Percentiles rank a stretch among this genome's conserved stretches.
Evolutionary conservation across 371 early-diverging fungal species (phyloP).

Genomic region (Mucor saturninus): DNA sequence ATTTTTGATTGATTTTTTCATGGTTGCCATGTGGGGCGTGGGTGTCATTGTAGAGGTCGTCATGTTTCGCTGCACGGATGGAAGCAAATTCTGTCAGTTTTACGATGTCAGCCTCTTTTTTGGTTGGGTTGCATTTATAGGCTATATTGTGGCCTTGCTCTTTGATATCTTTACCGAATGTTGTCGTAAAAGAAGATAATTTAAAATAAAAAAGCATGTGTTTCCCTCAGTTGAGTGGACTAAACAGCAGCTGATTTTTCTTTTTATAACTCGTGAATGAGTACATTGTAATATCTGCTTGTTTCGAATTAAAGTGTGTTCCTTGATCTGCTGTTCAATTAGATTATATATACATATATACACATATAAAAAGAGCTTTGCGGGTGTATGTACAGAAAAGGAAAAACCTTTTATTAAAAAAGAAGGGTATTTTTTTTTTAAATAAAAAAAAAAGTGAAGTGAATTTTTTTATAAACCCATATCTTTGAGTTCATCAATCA

Average conservation of each 20-base stretch:
- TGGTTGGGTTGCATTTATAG: conserved; percentile 50
- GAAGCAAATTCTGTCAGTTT: conserved; percentile 53
- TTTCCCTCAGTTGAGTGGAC: no score
- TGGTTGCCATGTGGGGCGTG: conserved; percentile 55
- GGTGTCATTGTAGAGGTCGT: conserved; percentile 57
- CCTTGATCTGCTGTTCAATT: no score
- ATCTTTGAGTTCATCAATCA: conserved; percentile 31
- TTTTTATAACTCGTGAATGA: no score
- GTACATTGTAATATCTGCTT: no score
- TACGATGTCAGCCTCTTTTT: conserved; percentile 63
- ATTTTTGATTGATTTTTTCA: conserved; percentile 46
- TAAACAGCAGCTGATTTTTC: no score
- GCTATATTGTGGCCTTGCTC: conserved; percentile 41
- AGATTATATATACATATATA: no score
- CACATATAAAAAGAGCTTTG: no score
- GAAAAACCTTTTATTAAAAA: not conserved
- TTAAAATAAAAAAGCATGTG: no score
- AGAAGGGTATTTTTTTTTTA: not conserved
- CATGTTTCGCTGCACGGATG: conserved; percentile 47
- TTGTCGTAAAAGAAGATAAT: not conserved
- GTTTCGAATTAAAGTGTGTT: no score
- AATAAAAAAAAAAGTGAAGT: not conserved
- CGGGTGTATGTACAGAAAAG: no score
- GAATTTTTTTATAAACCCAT: conserved; percentile 29
- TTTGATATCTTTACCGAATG: conserved; percentile 59